Evolutionary conservation across 306 rosid species (phyloP).

Genomic region (Prosopis cineraria): DNA sequence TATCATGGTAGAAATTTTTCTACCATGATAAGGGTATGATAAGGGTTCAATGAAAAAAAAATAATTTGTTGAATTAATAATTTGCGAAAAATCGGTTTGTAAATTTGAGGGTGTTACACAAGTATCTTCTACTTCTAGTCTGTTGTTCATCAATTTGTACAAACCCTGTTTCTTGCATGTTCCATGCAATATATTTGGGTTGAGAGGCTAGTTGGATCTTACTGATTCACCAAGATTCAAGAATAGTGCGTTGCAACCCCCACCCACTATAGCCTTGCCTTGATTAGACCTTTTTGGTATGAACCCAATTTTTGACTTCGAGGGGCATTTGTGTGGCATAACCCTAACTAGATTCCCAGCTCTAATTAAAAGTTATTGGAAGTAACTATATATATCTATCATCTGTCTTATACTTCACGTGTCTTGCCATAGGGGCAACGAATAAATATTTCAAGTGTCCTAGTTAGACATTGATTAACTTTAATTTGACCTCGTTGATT

Average conservation of each 20-base stretch:
- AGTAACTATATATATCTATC: constrained; percentile 6
- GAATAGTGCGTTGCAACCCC: constrained; percentile 30
- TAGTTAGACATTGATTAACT: neutral
- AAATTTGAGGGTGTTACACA: no score
- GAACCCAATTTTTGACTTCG: constrained; percentile 43
- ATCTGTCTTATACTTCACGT: constrained; percentile 9
- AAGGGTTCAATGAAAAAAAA: no score
- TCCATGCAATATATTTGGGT: constrained; percentile 44
- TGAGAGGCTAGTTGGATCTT: neutral
- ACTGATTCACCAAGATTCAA: constrained; percentile 8
- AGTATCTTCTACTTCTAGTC: constrained; percentile 38
- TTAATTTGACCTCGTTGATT: constrained; percentile 4
- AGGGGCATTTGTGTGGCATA: constrained; percentile 11
- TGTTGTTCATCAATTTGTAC: constrained; percentile 1
- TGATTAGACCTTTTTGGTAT: constrained; percentile 60
- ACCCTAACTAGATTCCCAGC: constrained; percentile 16
- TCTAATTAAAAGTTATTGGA: neutral
- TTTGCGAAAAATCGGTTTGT: no score
- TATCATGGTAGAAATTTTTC: no score
- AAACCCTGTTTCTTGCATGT: constrained; percentile 49
- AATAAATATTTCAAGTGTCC: neutral
- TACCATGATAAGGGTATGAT: no score
- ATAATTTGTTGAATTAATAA: no score
- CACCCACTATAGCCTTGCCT: constrained; percentile 19
- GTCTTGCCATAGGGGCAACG: neutral